Conservation (phyloP, 805 yeast species). For the Metschnikowia peoriensis region DNA sequence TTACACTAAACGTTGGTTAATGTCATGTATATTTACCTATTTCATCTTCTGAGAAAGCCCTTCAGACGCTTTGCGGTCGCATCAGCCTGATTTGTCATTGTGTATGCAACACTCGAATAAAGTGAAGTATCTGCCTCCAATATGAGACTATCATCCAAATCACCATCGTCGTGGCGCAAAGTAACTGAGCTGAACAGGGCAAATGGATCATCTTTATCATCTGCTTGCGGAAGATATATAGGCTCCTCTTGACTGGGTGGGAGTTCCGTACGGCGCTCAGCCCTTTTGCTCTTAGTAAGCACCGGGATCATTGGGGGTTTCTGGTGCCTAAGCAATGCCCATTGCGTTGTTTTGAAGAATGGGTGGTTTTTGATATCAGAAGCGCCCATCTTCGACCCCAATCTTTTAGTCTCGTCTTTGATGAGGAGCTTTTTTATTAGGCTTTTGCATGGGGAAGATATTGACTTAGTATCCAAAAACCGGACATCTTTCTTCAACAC, state of each 20-base stretch:
- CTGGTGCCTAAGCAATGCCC: constrained; percentile 92
- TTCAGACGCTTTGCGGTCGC: constrained; percentile 24
- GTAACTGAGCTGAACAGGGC: constrained; percentile 84
- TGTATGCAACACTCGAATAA: constrained; percentile 58
- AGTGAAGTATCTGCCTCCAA: constrained; percentile 42
- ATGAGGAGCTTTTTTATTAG: constrained; percentile 77
- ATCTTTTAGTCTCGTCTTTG: constrained; percentile 83
- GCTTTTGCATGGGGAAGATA: constrained; percentile 74
- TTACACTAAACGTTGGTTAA: not conserved
- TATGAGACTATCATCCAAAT: constrained; percentile 36
- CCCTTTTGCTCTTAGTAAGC: constrained; percentile 38
- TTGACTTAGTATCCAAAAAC: constrained; percentile 66
- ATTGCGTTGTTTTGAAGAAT: constrained; percentile 86
- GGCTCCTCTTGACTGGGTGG: constrained; percentile 33
- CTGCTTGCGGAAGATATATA: constrained; percentile 14
- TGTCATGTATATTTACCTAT: not conserved
- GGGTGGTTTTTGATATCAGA: constrained; percentile 90
- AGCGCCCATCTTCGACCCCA: constrained; percentile 94
- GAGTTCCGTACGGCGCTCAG: constrained; percentile 16
- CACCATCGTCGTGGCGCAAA: constrained; percentile 67
- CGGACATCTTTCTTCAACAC: constrained; percentile 79
- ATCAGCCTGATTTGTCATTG: constrained; percentile 37
- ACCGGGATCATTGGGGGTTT: constrained; percentile 96
- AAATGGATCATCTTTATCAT: constrained; percentile 65
- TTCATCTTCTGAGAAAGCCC: constrained; percentile 31